These are phyloP conservation scores for Vachellia collinsii DNA, from an alignment of 306 rosid genomes.

Conservation along the genomic window DNA sequence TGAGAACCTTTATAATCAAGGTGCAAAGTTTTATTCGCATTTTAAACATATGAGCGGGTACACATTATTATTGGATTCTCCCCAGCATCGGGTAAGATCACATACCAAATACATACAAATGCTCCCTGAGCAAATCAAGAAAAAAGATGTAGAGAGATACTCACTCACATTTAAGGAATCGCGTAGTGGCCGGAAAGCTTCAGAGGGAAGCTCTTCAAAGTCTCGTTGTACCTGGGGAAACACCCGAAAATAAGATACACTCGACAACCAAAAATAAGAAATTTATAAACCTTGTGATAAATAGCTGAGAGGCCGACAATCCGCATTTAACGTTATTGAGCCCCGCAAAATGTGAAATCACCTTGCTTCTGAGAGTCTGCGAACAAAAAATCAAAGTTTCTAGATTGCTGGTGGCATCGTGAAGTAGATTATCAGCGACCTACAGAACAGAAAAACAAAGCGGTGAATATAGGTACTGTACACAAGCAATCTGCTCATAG, in stretches of 20 bases:
- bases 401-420: conserved; percentile 88
- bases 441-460: conserved; percentile 36
- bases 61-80: neutral
- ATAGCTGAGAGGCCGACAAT: conserved; percentile 9
- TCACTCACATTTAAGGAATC: conserved; percentile 96
- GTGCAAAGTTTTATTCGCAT: neutral
- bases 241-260: conserved; percentile 31
- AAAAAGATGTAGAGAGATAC: conserved; percentile 31
- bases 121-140: conserved; percentile 21
- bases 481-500: conserved; percentile 23
- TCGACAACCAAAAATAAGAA: conserved; percentile 37
- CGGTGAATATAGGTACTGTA: neutral
- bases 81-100: neutral
- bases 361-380: conserved; percentile 99
- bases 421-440: conserved; percentile 99
- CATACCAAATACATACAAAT: conserved; percentile 14
- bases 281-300: conserved; percentile 18
- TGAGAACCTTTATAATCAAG: conserved; percentile 6
- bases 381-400: conserved; percentile 98
- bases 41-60: conserved; percentile 21
- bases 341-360: conserved; percentile 24
- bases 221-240: conserved; percentile 83
- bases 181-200: conserved; percentile 91
- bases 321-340: conserved; percentile 16
- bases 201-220: conserved; percentile 94